Evolutionary conservation across 768 basidiomycete genomes (phyloP), one percentile per base, ranked within the genome.

Genomic region (Porpolomopsis calyptriformis): DNA sequence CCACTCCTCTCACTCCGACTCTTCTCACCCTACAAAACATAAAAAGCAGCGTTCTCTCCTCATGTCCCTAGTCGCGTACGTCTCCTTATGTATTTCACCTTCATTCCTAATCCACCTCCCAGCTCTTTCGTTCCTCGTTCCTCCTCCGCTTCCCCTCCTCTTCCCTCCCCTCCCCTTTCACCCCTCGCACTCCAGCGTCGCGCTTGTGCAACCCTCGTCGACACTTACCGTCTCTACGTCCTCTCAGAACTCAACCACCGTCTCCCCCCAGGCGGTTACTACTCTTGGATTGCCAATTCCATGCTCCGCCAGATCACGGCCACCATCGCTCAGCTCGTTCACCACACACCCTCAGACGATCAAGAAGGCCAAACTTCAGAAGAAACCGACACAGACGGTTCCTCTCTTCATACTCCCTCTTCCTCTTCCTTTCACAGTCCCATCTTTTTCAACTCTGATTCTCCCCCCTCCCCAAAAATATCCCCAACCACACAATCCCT

Each of bases 21-120:
- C 53, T 60, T 7, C 53, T 56, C 42, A 43, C 65, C 53, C 53
- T 2, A 55, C 64, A 34, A 74, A 72, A 51, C 80, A 85, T 52
- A 84, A 80, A 64, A 82, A 77, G 53, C 78, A 82, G 53, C 71
- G 78, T 36, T 86, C 85, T 12, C 57, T 86, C 49, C 66, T 85
- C 40, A 82, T 80, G 73, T 73, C 80, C 5, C 64, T 87, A 33
- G 76, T 85, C 48, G 72, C 78, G 72, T 81, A 64, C 43, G 71
- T 59, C 34, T 49, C 40, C 5, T 47, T 16, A 37, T 20, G n/a
- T n/a, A 36, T 34, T 22, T n/a, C 18, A 38, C 37, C 22, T n/a
- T 20, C 50, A 29, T 45, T 40, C 59, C 25, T 50, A 57, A 5
- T 45, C 53, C n/a, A 51, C 26, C 3, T 40, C n/a, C n/a, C 52